Evolutionary conservation across 2,329 filamentous ascomycete genomes (phyloP).

Genomic region (Botrytis tulipae): DNA sequence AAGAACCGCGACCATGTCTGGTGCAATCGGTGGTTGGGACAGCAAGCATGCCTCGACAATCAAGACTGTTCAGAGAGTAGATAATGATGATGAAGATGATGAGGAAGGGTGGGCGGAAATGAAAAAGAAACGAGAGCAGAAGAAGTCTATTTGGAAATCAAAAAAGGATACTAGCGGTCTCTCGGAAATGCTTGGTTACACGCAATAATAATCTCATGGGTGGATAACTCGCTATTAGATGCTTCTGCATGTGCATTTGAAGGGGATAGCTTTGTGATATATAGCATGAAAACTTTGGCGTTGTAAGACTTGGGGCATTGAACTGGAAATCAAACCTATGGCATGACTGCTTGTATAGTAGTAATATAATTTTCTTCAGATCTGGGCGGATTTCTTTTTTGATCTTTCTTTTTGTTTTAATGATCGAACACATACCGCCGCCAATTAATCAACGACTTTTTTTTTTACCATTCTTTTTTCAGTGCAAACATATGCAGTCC

Average conservation of each 20-base stretch:
- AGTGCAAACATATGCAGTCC: not conserved
- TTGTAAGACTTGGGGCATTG: constrained; percentile 23
- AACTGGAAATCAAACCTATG: constrained; percentile 19
- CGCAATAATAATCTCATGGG: constrained; percentile 27
- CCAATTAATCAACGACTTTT: not conserved
- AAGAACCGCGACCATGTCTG: constrained; percentile 37
- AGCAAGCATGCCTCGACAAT: constrained; percentile 42
- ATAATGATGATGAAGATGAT: constrained; percentile 55
- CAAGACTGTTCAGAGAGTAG: constrained; percentile 43
- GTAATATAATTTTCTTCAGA: constrained; percentile 22
- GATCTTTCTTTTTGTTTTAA: constrained; percentile 7
- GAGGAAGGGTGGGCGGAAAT: constrained; percentile 70
- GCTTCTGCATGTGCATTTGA: constrained; percentile 23
- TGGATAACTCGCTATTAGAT: constrained; percentile 20
- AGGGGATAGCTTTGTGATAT: constrained; percentile 19
- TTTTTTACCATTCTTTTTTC: not conserved
- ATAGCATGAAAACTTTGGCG: constrained; percentile 23
- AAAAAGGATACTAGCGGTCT: constrained; percentile 50
- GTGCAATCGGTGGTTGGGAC: constrained; percentile 35
- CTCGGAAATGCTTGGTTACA: constrained; percentile 36
- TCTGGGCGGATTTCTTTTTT: constrained; percentile 14
- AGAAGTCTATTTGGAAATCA: constrained; percentile 61
- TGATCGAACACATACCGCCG: not conserved
- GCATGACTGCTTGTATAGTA: constrained; percentile 24
- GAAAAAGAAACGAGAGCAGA: constrained; percentile 67